Evolutionary conservation across 2,329 filamentous ascomycete species (phyloP).

Genomic region (Fonsecaea erecta): DNA sequence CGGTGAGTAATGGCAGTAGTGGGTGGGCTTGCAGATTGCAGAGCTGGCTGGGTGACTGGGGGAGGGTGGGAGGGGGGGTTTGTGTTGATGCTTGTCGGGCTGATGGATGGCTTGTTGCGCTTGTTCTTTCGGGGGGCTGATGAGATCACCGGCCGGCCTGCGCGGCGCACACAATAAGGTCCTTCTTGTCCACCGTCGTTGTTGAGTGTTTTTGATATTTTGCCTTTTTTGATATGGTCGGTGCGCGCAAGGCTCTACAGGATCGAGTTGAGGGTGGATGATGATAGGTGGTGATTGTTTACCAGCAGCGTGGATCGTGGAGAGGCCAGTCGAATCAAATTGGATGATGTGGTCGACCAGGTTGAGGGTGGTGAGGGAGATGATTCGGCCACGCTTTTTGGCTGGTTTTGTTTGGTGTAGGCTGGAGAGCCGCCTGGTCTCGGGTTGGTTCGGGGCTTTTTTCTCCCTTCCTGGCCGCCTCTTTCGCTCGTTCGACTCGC

Average conservation of each 20-base stretch:
- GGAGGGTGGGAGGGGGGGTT: conserved; percentile 2
- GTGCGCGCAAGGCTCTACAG: conserved; percentile 26
- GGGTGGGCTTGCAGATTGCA: conserved; percentile 22
- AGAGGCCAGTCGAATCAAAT: conserved; percentile 33
- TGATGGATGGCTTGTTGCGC: conserved; percentile 18
- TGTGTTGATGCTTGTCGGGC: conserved; percentile 18
- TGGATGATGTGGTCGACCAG: conserved; percentile 14
- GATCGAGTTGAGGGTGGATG: conserved; percentile 18
- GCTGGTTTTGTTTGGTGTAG: not conserved
- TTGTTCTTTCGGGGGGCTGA: conserved; percentile 22
- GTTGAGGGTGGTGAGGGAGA: conserved; percentile 8
- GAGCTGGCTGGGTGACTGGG: conserved; percentile 19
- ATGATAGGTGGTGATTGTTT: conserved; percentile 32
- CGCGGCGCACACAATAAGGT: not conserved
- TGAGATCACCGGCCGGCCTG: conserved; percentile 24
- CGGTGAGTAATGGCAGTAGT: conserved; percentile 19
- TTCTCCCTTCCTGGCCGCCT: conserved; percentile 1
- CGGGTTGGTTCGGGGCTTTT: conserved; percentile 22
- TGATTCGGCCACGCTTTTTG: conserved; percentile 22
- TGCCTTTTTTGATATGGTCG: not conserved
- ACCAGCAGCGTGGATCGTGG: conserved; percentile 32
- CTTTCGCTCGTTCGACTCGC: not conserved
- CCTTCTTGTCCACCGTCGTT: not conserved
- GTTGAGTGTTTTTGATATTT: not conserved
- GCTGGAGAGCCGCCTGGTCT: conserved; percentile 18